Evolutionary conservation across 805 yeast species (phyloP).

Genomic region (Zygoascus ofunaensis): DNA sequence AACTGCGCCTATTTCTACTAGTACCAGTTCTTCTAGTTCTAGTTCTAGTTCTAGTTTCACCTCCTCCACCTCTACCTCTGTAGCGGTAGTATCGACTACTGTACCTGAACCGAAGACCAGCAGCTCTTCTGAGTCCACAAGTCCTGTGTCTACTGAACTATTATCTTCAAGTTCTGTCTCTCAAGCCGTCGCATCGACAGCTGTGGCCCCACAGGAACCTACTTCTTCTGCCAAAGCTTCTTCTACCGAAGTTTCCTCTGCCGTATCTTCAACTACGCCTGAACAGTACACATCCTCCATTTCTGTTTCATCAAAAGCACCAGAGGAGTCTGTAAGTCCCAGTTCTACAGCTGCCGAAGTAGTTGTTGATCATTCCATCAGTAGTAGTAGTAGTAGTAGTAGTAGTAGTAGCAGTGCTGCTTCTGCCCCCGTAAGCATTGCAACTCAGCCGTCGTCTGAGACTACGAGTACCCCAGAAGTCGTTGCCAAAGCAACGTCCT

Average conservation of each 20-base stretch:
- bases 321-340: no score
- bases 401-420: no score
- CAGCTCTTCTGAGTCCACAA: not conserved
- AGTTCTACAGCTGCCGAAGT: no score
- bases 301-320: no score
- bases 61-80: not conserved
- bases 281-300: no score
- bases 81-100: not conserved
- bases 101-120: not conserved
- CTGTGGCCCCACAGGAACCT: not conserved
- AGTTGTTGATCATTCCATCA: no score
- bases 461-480: not conserved
- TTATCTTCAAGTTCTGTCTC: not conserved
- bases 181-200: not conserved
- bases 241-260: not conserved
- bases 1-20: not conserved
- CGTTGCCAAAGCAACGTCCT: not conserved
- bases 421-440: not conserved
- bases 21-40: slow-evolving; percentile 1
- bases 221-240: not conserved
- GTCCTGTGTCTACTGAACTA: not conserved
- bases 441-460: not conserved
- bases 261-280: no score
- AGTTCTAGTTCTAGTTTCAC: not conserved
- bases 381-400: not conserved